Conservation (phyloP, 345 rosid genomes). For the Acer yangbiense region DNA sequence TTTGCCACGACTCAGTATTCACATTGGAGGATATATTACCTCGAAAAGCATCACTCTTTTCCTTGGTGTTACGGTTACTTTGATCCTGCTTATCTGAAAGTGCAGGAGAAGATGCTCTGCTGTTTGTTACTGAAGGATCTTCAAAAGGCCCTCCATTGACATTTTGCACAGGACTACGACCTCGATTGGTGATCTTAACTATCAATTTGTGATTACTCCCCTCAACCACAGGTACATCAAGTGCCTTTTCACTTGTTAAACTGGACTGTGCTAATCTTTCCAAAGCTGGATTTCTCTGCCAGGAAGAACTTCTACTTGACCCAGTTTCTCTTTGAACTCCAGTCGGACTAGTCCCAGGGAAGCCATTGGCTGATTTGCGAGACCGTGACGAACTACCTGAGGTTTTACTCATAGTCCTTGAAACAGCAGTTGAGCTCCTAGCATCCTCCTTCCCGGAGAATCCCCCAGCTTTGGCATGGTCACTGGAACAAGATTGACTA, state of each 20-base stretch:
- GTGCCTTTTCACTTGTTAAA: slow-evolving; percentile 52
- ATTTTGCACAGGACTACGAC: slow-evolving; percentile 72
- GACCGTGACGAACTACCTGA: slow-evolving; percentile 53
- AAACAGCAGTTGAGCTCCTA: slow-evolving; percentile 63
- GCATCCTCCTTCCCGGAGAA: slow-evolving; percentile 63
- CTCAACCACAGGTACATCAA: slow-evolving; percentile 52
- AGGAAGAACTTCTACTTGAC: slow-evolving; percentile 46
- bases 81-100: slow-evolving; percentile 63
- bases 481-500: slow-evolving; percentile 71
- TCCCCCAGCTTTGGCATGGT: slow-evolving; percentile 59
- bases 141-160: slow-evolving; percentile 72
- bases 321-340: slow-evolving; percentile 55
- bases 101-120: slow-evolving; percentile 65
- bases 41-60: slow-evolving; percentile 45
- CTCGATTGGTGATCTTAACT: slow-evolving; percentile 74
- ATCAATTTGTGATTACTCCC: slow-evolving; percentile 65
- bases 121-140: slow-evolving; percentile 51
- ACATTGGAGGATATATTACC: slow-evolving; percentile 40
- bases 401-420: slow-evolving; percentile 40
- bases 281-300: slow-evolving; percentile 47
- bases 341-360: slow-evolving; percentile 37
- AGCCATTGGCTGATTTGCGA: slow-evolving; percentile 60
- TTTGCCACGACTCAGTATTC: slow-evolving; percentile 64
- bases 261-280: slow-evolving; percentile 60
- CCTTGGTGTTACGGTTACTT: slow-evolving; percentile 40